Base-by-base conservation (phyloP, 345 rosid species). In the Kernera saxatilis region DNA sequence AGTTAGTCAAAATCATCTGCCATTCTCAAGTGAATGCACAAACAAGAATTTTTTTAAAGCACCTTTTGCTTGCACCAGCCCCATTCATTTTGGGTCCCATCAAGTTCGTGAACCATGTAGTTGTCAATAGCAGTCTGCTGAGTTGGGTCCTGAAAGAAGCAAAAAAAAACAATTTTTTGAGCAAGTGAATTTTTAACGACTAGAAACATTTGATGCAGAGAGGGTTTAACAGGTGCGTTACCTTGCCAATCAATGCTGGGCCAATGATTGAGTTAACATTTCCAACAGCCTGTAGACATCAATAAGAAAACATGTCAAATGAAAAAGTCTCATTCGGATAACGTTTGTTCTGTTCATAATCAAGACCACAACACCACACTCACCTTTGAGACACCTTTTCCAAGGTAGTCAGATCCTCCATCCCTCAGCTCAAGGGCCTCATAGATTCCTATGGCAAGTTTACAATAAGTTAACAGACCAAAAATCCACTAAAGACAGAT, bases 21-120 rank as follows among this genome's bases (percentile, higher is more conserved):
- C 19, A 52, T 5, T 7, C 13, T 44, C 10, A 18, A 72, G 8
- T 15, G 5, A 23, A 5, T 11, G 8, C 11, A 72, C 7, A 44
- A 63, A 64, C 19, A 69, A 23, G 7, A 36, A 70, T 39, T 19
- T 5, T 6, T 46, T 41, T 33, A 4, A 27, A 11, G 40, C 44
- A 93, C 99, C 97, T 93, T 88, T 68, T 91, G 95, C 60, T 93
- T 93, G 87, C 99, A 91, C 97, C 98, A 93, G 67, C 98, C 97
- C 97, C 97, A 93, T 78, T 93, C 98, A 5, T 89, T 93, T 11
- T 86, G 91, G 53, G 99, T 93, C 71, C 99, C 97, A 64, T 93
- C 99, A 64, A 93, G 91, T 52, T 87, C 80, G 51, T 88, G 97
- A 53, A 91, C 99, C 97, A 93, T 91, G 82, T 80, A 83, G 66